Conservation (phyloP, 345 rosid species). For the Cardiospermum halicacabum region DNA sequence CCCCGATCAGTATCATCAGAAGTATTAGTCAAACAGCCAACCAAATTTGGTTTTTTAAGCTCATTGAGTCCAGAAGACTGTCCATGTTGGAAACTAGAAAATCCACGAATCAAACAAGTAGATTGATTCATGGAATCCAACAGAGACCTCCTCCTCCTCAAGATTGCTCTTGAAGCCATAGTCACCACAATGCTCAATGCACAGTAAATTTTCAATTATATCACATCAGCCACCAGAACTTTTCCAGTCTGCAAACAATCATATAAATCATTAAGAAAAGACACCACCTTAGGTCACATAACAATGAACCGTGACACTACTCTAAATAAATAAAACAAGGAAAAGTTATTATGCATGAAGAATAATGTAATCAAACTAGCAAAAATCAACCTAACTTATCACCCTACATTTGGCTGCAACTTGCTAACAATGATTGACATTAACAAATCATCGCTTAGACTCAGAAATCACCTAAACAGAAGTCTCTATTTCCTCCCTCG, state of each 20-base stretch:
- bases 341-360: neutral
- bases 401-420: neutral
- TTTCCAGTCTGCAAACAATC: slow-evolving; percentile 17
- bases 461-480: neutral
- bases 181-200: slow-evolving; percentile 3
- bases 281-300: neutral
- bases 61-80: slow-evolving; percentile 22
- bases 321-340: neutral
- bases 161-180: slow-evolving; percentile 74
- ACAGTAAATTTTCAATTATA: slow-evolving; percentile 3
- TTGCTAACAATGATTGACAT: neutral
- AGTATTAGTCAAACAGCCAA: slow-evolving; percentile 14
- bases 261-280: neutral
- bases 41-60: slow-evolving; percentile 17
- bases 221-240: slow-evolving; percentile 23
- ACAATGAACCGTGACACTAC: neutral
- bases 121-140: slow-evolving; percentile 31
- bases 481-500: neutral
- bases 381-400: neutral
- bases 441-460: too few relatives aligned
- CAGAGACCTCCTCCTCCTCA: slow-evolving; percentile 45
- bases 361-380: neutral
- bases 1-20: slow-evolving; percentile 21
- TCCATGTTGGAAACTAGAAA: slow-evolving; percentile 36
- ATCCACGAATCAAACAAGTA: slow-evolving; percentile 25